Base-by-base conservation (phyloP, 163 green algal genomes). In the Coccomyxa subellipsoidea region DNA sequence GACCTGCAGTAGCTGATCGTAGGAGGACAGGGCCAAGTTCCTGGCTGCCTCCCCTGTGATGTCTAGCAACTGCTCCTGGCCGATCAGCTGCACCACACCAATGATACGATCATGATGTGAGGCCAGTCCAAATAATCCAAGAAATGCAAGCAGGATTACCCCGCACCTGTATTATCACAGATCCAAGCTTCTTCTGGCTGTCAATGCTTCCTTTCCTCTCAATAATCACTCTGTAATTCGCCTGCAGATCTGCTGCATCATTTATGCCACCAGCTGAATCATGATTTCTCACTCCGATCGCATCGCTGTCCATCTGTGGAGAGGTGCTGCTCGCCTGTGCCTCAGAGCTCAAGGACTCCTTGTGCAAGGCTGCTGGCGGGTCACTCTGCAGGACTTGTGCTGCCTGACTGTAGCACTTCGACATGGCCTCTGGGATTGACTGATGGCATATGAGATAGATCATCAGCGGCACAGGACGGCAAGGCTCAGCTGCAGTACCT, bases 31-130 rank as follows among this genome's bases (percentile, higher is more conserved):
- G n/a, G 66, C 31, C 66, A 35, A 75, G 5, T 34, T 18, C 66
- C 66, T 75, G 66, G 31, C 66, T 75, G 66, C 66, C 66, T 75
- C 66, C 29, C 29, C n/a, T 75, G 66, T 75, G 66, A 38, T 75
- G n/a, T 75, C 47, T 18, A 59, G 21, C 4, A 59, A 59, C 47
- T 27, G 21, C 47, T 59, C 47, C 47, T 59, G 47, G 23, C 15
- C 23, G 47, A 59, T 18, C 47, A 59, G 15, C 47, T 59, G 47
- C 47, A 59, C 47, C 21, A n/a, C n/a, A n/a, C n/a, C n/a, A n/a
- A n/a, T n/a, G n/a, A n/a, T n/a, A n/a, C n/a, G n/a, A n/a, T n/a
- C n/a, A n/a, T n/a, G n/a, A n/a, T n/a, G n/a, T n/a, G n/a, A n/a
- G n/a, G n/a, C n/a, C n/a, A n/a, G n/a, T n/a, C n/a, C n/a, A n/a